These are phyloP conservation scores for Candida glucosophila DNA, from an alignment of 1,139 yeast species.

Conservation along the genomic window DNA sequence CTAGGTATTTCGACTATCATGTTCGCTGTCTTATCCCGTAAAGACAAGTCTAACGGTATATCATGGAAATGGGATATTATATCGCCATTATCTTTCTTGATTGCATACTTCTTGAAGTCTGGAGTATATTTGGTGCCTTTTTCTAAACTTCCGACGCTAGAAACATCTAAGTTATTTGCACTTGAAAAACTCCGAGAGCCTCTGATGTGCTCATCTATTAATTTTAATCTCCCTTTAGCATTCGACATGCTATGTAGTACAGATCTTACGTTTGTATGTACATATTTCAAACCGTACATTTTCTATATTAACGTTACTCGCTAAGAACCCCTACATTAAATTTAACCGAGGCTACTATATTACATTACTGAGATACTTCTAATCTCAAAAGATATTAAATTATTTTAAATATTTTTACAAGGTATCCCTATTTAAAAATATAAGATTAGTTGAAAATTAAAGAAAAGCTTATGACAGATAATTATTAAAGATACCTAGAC, in stretches of 20 bases:
- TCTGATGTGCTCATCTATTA: slow-evolving; percentile 14
- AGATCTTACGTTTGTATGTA: slow-evolving; percentile 1
- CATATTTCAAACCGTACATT: too few species aligned
- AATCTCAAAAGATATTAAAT: too few species aligned
- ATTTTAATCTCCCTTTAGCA: slow-evolving; percentile 13
- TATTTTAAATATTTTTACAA: too few species aligned
- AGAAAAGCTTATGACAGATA: too few species aligned
- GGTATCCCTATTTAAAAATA: too few species aligned
- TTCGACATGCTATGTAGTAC: slow-evolving; percentile 1
- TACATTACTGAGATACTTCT: too few species aligned
- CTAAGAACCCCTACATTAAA: too few species aligned
- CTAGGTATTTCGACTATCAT: slow-evolving; percentile 89
- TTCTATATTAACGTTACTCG: too few species aligned
- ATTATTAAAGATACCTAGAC: neutral
- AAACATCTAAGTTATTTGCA: neutral
- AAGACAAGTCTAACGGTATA: slow-evolving; percentile 60
- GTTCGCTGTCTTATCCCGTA: slow-evolving; percentile 59
- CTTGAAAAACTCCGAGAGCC: slow-evolving; percentile 8
- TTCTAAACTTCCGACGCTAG: slow-evolving; percentile 6
- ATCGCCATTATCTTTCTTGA: slow-evolving; percentile 58
- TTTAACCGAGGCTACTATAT: too few species aligned
- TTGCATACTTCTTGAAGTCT: slow-evolving; percentile 26
- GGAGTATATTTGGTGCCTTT: slow-evolving; percentile 29
- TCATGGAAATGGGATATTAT: slow-evolving; percentile 74
- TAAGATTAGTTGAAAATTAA: too few species aligned